Evolutionary conservation across 169 alveolate species (phyloP), one percentile per base, ranked within the genome.

Genomic region (Eimeria necatrix): DNA sequence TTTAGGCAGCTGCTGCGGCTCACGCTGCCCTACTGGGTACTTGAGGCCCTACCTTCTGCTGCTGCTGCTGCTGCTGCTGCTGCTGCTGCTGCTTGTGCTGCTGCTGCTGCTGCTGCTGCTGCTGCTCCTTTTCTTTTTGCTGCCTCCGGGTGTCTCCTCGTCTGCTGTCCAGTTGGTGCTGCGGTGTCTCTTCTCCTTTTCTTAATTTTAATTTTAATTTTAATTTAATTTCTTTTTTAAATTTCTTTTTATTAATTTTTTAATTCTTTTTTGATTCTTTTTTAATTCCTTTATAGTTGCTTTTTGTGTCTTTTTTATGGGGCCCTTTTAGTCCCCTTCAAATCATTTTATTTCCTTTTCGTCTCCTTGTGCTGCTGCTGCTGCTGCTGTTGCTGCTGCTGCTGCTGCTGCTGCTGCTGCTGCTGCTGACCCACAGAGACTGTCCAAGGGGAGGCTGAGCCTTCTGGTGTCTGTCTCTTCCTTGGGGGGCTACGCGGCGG

Each of bases 391-490:
- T 61, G 73, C 73, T 61, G 4, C 4, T 61, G 73, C 73, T 61
- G 73, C 73, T 61, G 73, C 73, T 61, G 73, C 73, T 61, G 4
- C 73, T 61, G 73, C 16, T 61, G 73, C 73, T 61, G 73, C 73
- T 61, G 73, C 51, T 71, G 81, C 48, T 3, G 3, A 14, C 64
- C 49, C 22, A 16, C 81, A 71, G 81, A 71, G 4, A 9, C 95
- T 91, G 20, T 53, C 91, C 61, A 91, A 91, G 52, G 95, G 95
- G 32, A 64, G 95, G 20, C 68, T 91, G 84, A 76, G 91, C 20
- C 68, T 91, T 5, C 78, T 68, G 49, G 95, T 80, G 24, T 86
- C 91, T 4, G 52, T 91, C 14, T 91, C 95, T 10, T 48, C 95
- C 2, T 41, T 91, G 10, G 70, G 81, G 16, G 95, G 95, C n/a